Percentiles rank a stretch among this genome's conserved stretches.
phyloP scores from a whole-genome alignment of 1,284 basidiomycete genomes.

The Apiotrichum gracile region DNA sequence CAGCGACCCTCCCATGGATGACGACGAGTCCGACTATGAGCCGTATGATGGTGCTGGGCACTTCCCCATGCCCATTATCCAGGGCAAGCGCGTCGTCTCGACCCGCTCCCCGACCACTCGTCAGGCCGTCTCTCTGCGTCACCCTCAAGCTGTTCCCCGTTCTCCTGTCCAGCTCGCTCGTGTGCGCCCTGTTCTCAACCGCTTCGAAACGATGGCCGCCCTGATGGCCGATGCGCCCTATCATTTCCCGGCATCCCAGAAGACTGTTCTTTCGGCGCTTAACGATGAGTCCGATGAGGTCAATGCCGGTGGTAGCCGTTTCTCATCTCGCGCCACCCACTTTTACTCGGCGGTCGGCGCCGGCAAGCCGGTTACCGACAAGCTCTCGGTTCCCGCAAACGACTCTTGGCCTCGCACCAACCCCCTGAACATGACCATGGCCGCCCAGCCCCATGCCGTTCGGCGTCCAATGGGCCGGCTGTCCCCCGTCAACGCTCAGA shows the following conservation, averaged over 20 bases:
- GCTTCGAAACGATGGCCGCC: conserved; percentile 1
- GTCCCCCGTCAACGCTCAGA: neutral
- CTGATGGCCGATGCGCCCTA: neutral
- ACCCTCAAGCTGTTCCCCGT: conserved; percentile 1
- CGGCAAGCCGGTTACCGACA: neutral
- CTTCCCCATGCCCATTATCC: conserved; percentile 3
- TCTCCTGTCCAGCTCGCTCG: neutral
- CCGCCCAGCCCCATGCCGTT: neutral
- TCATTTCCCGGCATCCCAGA: neutral
- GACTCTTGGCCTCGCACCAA: neutral
- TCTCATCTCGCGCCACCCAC: neutral
- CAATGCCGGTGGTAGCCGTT: no score
- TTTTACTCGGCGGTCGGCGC: neutral
- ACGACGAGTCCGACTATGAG: conserved; percentile 6
- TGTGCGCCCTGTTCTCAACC: conserved; percentile 1
- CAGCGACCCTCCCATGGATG: neutral
- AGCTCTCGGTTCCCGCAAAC: neutral
- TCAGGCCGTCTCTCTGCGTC: neutral
- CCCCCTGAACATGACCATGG: neutral
- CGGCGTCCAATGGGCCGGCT: neutral
- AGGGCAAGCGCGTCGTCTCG: neutral
- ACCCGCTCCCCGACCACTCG: neutral
- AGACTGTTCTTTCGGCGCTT: neutral
- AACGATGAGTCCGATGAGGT: neutral
- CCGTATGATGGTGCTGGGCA: conserved; percentile 8